Conservation (phyloP, 75 land plant genomes). For the Ceratopteris richardii region DNA sequence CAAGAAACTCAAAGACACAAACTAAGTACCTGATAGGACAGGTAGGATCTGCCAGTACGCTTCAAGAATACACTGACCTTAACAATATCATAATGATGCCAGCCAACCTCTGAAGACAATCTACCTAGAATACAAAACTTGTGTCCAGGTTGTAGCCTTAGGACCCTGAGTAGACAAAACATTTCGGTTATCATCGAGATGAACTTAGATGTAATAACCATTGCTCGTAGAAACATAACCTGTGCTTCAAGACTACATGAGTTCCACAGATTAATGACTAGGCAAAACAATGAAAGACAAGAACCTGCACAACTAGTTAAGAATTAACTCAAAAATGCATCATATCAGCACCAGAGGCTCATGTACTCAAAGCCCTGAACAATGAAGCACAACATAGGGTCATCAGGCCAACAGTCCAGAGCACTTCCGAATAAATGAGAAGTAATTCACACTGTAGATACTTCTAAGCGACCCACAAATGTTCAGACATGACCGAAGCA, state of each 20-base stretch:
- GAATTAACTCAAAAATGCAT: too few relatives aligned
- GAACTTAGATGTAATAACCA: slow-evolving; percentile 1
- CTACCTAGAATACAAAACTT: slow-evolving; percentile 58
- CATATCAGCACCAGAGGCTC: too few relatives aligned
- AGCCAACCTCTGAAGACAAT: slow-evolving; percentile 64
- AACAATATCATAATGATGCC: slow-evolving; percentile 70
- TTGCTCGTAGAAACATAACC: slow-evolving; percentile 6
- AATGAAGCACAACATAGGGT: too few relatives aligned
- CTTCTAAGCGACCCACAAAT: too few relatives aligned
- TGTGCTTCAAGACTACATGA: slow-evolving; percentile 5
- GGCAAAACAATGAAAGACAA: slow-evolving; percentile 1
- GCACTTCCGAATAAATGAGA: too few relatives aligned
- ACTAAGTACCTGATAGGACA: neutral
- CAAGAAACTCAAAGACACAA: neutral
- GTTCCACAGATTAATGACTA: neutral
- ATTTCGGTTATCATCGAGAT: neutral
- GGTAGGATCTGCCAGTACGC: neutral
- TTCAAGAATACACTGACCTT: slow-evolving; percentile 26
- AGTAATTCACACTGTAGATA: too few relatives aligned
- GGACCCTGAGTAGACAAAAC: slow-evolving; percentile 33
- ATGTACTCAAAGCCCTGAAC: too few relatives aligned
- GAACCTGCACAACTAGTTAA: too few relatives aligned
- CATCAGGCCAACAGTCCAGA: too few relatives aligned
- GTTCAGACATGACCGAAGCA: too few relatives aligned
- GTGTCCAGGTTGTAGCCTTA: slow-evolving; percentile 70